Percentiles rank a stretch among this genome's conserved stretches.
These are phyloP conservation scores for Litsea cubeba DNA, from an alignment of 164 flowering plant species.

Conservation along the genomic window DNA sequence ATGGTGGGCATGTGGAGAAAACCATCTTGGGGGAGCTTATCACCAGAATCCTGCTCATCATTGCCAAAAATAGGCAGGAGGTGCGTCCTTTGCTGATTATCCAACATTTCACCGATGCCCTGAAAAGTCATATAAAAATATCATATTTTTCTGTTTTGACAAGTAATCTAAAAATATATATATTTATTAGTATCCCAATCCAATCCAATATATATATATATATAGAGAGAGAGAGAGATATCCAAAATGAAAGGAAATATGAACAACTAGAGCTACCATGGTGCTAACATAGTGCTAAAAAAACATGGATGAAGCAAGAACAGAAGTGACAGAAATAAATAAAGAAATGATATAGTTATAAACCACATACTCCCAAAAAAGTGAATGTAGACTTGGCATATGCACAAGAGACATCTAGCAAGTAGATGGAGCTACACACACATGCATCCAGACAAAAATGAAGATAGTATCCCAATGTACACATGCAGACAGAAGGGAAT, in stretches of 20 bases:
- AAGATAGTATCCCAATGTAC: not conserved
- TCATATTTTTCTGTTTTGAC: not conserved
- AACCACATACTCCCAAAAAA: too few relatives aligned
- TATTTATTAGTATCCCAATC: too few relatives aligned
- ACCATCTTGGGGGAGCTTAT: slow-evolving; percentile 21
- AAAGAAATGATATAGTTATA: too few relatives aligned
- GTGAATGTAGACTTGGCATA: too few relatives aligned
- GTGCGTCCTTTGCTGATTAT: slow-evolving; percentile 28
- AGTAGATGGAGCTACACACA: too few relatives aligned
- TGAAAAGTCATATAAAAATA: not conserved
- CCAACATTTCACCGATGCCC: not conserved
- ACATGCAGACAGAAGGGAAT: not conserved
- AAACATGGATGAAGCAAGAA: not conserved
- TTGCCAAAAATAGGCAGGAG: slow-evolving; percentile 45
- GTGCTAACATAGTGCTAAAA: not conserved
- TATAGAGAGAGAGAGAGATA: too few relatives aligned
- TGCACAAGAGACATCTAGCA: too few relatives aligned
- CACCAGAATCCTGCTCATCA: slow-evolving; percentile 32
- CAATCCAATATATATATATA: too few relatives aligned
- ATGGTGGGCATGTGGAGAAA: slow-evolving; percentile 17
- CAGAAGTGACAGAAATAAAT: too few relatives aligned
- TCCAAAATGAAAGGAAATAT: not conserved
- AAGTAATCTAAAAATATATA: too few relatives aligned
- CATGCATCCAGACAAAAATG: not conserved
- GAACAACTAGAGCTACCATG: not conserved